These are phyloP conservation scores for Prunus fruticosa DNA, from an alignment of 306 rosid genomes.

Conservation along the genomic window DNA sequence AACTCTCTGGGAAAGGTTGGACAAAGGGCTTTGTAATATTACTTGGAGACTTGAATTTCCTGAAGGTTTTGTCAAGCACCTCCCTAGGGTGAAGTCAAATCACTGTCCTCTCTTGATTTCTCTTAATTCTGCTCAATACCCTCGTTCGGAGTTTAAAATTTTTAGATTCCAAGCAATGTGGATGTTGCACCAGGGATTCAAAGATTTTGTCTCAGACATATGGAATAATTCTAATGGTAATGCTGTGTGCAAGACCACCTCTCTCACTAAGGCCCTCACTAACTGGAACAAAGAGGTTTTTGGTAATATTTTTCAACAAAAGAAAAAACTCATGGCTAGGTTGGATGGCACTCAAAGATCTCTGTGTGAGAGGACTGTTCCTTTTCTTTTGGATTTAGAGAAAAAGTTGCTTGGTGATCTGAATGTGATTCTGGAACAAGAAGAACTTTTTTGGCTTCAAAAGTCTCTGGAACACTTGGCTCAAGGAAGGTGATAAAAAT, in stretches of 20 bases:
- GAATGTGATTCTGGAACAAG: neutral
- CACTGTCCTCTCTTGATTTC: no score
- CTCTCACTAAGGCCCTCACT: neutral
- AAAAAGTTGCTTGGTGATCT: neutral
- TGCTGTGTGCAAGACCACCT: neutral
- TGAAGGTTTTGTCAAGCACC: constrained; percentile 34
- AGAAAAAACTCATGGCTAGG: neutral
- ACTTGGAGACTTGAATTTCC: no score
- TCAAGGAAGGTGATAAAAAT: neutral
- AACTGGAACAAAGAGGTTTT: neutral
- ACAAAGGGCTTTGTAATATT: no score
- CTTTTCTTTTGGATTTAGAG: neutral
- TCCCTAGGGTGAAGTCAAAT: no score
- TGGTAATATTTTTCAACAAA: no score
- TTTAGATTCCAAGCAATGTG: neutral
- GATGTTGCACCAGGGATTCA: neutral
- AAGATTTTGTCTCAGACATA: neutral
- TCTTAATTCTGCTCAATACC: no score
- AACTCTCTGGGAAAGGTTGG: no score
- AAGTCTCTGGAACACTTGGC: neutral
- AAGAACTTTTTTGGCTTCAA: neutral
- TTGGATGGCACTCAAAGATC: neutral
- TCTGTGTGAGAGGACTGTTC: fast-evolving
- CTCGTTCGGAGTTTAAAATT: neutral
- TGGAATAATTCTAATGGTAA: neutral